phyloP scores from a whole-genome alignment of 352 stramenopile genomes.

The Phytophthora sp. region DNA sequence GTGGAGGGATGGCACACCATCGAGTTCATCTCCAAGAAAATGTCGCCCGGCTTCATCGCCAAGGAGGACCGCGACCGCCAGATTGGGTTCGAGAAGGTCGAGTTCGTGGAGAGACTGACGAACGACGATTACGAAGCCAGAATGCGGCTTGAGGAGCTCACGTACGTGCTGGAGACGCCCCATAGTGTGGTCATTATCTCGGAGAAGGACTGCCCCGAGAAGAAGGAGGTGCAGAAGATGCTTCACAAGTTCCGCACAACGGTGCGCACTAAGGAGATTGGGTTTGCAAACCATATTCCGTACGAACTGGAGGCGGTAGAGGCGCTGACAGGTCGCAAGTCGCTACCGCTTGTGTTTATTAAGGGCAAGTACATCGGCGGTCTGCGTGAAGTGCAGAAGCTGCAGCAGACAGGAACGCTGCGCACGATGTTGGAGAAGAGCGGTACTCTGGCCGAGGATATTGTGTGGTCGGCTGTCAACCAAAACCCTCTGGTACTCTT shows the following conservation, averaged over 20 bases:
- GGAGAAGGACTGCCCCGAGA: constrained; percentile 95
- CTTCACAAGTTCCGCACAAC: constrained; percentile 74
- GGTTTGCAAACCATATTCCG: constrained; percentile 56
- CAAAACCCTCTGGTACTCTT: constrained; percentile 81
- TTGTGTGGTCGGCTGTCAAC: constrained; percentile 75
- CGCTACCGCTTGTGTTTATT: constrained; percentile 97
- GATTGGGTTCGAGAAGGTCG: constrained; percentile 73
- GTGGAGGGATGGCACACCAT: constrained; percentile 83
- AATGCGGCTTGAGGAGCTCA: constrained; percentile 75
- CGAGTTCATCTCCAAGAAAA: constrained; percentile 76
- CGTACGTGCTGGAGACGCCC: constrained; percentile 68
- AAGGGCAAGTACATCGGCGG: constrained; percentile 93
- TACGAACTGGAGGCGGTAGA: constrained; percentile 83
- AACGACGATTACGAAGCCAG: constrained; percentile 64
- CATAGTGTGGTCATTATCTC: constrained; percentile 95
- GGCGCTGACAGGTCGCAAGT: constrained; percentile 89
- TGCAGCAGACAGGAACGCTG: constrained; percentile 84
- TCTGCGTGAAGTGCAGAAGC: constrained; percentile 92
- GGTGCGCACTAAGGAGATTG: constrained; percentile 63
- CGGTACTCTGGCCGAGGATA: constrained; percentile 71
- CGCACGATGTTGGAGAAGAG: constrained; percentile 83
- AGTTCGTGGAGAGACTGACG: constrained; percentile 65
- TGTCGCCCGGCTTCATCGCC: constrained; percentile 65
- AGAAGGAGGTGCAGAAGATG: constrained; percentile 86
- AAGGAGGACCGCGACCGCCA: constrained; percentile 73